phyloP scores from a whole-genome alignment of 768 basidiomycete species.

The Tulasnella sp. region DNA sequence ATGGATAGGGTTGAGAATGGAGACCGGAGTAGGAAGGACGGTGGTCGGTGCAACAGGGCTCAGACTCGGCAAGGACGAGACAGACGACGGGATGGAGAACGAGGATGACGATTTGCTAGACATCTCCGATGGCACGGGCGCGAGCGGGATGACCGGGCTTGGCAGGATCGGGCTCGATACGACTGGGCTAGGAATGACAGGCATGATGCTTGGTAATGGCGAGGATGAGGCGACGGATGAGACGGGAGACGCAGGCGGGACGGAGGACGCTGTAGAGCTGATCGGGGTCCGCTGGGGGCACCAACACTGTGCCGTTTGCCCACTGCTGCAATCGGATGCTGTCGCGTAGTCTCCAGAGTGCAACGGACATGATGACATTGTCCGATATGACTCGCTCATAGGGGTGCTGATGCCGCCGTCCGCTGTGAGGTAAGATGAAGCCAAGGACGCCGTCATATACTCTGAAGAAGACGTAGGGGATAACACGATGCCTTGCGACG shows the following conservation, averaged over 20 bases:
- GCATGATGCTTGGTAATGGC: too few relatives aligned
- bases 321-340: conserved; percentile 5
- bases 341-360: conserved; percentile 4
- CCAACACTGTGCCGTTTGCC: conserved; percentile 13
- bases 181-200: too few relatives aligned
- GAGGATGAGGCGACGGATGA: background rate
- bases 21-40: too few relatives aligned
- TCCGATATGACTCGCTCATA: background rate
- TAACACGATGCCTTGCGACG: background rate
- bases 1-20: too few relatives aligned
- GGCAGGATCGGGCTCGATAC: background rate
- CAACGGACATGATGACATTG: background rate
- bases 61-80: background rate
- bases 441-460: conserved; percentile 1
- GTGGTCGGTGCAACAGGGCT: too few relatives aligned
- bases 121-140: background rate
- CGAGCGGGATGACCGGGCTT: background rate
- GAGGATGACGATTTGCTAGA: too few relatives aligned
- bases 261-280: background rate
- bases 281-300: background rate
- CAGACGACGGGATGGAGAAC: too few relatives aligned
- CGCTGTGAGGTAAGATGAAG: conserved; percentile 6
- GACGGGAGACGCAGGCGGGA: background rate
- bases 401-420: background rate
- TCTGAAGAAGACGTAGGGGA: background rate